These are phyloP conservation scores for Mercurialis annua DNA, from an alignment of 345 rosid genomes.

Conservation along the genomic window DNA sequence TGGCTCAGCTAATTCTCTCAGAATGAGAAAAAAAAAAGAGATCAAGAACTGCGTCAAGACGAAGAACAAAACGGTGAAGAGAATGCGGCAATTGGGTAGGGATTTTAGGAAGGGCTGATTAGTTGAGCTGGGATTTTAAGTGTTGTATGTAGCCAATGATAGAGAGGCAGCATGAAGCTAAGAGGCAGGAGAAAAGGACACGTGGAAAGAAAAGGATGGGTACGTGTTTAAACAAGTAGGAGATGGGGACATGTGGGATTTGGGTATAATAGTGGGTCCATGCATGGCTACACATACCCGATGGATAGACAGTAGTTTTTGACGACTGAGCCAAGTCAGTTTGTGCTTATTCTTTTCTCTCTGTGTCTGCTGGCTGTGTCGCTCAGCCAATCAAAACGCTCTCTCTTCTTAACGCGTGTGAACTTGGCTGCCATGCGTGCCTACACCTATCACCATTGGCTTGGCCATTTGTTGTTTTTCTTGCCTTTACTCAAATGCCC, in stretches of 20 bases:
- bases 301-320: neutral
- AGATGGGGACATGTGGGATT: conserved; percentile 55
- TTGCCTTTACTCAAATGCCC: neutral
- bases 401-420: conserved; percentile 56
- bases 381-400: conserved; percentile 34
- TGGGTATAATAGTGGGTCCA: conserved; percentile 40
- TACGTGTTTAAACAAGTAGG: conserved; percentile 59
- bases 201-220: conserved; percentile 52
- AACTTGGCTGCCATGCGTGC: conserved; percentile 68
- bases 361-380: neutral
- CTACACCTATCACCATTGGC: conserved; percentile 59
- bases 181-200: conserved; percentile 44
- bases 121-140: conserved; percentile 19
- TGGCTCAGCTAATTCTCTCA: neutral
- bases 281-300: conserved; percentile 40
- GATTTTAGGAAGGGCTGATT: neutral
- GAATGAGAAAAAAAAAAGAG: neutral
- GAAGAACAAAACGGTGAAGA: neutral
- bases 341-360: neutral
- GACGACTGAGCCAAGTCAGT: neutral
- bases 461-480: conserved; percentile 21
- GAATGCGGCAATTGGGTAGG: neutral
- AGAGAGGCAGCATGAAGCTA: conserved; percentile 45
- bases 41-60: neutral
- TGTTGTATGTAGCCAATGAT: conserved; percentile 30